phyloP scores from a whole-genome alignment of 805 yeast species.

The Nakazawaea wickerhamii region DNA sequence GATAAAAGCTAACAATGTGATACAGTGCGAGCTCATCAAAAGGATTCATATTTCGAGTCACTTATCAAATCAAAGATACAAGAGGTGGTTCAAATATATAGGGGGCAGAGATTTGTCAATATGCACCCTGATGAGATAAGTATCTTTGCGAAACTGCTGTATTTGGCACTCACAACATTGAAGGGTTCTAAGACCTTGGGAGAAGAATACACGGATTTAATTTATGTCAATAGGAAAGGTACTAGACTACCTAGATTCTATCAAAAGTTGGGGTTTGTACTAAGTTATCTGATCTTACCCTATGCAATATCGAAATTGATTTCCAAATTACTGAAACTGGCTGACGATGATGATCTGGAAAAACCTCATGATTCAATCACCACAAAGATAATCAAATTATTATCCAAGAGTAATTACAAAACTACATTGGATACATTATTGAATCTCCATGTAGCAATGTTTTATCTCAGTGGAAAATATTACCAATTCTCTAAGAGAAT shows the following conservation, averaged over 20 bases:
- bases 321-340: slow-evolving; percentile 10
- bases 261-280: slow-evolving; percentile 52
- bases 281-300: slow-evolving; percentile 61
- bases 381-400: slow-evolving; percentile 12
- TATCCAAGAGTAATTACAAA: slow-evolving; percentile 33
- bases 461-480: slow-evolving; percentile 78
- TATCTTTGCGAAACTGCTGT: slow-evolving; percentile 51
- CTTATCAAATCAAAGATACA: slow-evolving; percentile 48
- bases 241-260: slow-evolving; percentile 36
- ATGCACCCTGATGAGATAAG: slow-evolving; percentile 58
- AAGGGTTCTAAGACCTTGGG: slow-evolving; percentile 81
- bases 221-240: slow-evolving; percentile 55
- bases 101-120: slow-evolving; percentile 62
- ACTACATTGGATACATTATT: slow-evolving; percentile 46
- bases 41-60: slow-evolving; percentile 70
- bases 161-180: slow-evolving; percentile 71
- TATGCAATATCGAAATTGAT: slow-evolving; percentile 31
- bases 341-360: slow-evolving; percentile 17
- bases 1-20: not conserved
- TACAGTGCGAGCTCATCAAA: slow-evolving; percentile 80
- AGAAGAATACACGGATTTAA: slow-evolving; percentile 85
- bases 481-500: slow-evolving; percentile 73
- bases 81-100: slow-evolving; percentile 48
- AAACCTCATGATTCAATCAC: slow-evolving; percentile 14
- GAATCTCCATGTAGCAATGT: slow-evolving; percentile 72